A percentile compares a stretch with the other conserved stretches of the same genome.
phyloP scores from a whole-genome alignment of 345 rosid species.

The Diplotaxis tenuifolia region DNA sequence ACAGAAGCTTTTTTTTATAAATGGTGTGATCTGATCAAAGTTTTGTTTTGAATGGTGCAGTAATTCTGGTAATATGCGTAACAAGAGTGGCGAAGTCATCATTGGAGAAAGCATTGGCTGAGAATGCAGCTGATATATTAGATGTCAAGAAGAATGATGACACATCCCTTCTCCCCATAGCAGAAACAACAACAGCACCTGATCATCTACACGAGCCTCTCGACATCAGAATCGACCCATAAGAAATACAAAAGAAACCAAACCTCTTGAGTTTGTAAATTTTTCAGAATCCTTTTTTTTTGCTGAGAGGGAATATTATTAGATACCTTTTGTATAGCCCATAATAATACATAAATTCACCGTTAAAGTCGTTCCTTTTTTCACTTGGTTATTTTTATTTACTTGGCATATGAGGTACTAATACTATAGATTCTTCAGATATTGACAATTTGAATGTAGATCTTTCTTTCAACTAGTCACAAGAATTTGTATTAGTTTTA shows the following conservation, averaged over 20 bases:
- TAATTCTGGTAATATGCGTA: conserved; percentile 37
- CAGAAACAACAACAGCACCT: conserved; percentile 24
- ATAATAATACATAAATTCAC: not conserved
- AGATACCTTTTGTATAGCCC: conserved; percentile 29
- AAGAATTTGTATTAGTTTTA: too few relatives aligned
- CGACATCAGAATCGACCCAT: conserved; percentile 35
- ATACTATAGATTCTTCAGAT: too few relatives aligned
- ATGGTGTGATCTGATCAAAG: not conserved
- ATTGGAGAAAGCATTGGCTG: conserved; percentile 46
- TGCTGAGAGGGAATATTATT: conserved; percentile 4
- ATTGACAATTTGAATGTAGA: too few relatives aligned
- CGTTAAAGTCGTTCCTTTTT: not conserved
- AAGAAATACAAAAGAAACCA: not conserved
- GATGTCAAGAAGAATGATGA: conserved; percentile 35
- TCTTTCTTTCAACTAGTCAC: too few relatives aligned
- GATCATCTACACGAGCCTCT: conserved; percentile 35
- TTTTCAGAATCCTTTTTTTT: conserved; percentile 2
- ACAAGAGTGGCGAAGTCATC: conserved; percentile 52
- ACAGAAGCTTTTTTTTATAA: not conserved
- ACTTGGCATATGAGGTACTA: not conserved
- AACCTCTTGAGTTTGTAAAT: conserved; percentile 26
- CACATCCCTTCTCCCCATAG: conserved; percentile 18
- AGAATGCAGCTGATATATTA: conserved; percentile 29
- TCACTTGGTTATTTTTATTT: not conserved
- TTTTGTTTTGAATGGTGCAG: conserved; percentile 16